A percentile compares a stretch with the other conserved stretches of the same genome.
Evolutionary conservation across 2,329 filamentous ascomycete species (phyloP).

Genomic region (Neopestalotiopsis sp.): DNA sequence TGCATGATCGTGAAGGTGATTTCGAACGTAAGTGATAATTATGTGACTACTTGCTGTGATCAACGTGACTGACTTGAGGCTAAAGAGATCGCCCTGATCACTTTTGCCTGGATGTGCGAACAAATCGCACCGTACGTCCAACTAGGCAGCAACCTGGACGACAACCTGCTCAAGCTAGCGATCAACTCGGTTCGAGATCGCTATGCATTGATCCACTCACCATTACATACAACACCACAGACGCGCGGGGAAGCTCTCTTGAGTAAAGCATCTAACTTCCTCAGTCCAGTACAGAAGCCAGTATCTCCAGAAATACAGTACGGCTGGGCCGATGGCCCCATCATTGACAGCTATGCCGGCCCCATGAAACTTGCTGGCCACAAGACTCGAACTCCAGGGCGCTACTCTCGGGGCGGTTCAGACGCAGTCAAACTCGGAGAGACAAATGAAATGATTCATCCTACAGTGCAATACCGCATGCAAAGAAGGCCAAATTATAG

Average conservation of each 20-base stretch:
- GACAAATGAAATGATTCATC: constrained; percentile 24
- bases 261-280: neutral
- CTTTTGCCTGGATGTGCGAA: constrained; percentile 26
- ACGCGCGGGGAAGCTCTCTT: neutral
- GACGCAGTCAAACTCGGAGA: constrained; percentile 10
- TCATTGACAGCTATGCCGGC: constrained; percentile 21
- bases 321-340: constrained; percentile 25
- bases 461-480: constrained; percentile 20
- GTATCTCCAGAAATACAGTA: constrained; percentile 18
- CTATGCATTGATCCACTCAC: constrained; percentile 17
- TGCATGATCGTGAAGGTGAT: constrained; percentile 21
- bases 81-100: constrained; percentile 23
- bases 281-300: neutral
- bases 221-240: constrained; percentile 5
- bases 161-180: constrained; percentile 7
- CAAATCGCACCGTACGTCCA: constrained; percentile 23
- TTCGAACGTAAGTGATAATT: constrained; percentile 22
- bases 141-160: constrained; percentile 14
- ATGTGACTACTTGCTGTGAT: neutral
- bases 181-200: constrained; percentile 20
- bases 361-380: constrained; percentile 19
- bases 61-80: neutral
- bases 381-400: constrained; percentile 17
- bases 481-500: constrained; percentile 6
- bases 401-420: constrained; percentile 17